Conservation (phyloP, 768 basidiomycete species). For the Ramaria sp. region DNA sequence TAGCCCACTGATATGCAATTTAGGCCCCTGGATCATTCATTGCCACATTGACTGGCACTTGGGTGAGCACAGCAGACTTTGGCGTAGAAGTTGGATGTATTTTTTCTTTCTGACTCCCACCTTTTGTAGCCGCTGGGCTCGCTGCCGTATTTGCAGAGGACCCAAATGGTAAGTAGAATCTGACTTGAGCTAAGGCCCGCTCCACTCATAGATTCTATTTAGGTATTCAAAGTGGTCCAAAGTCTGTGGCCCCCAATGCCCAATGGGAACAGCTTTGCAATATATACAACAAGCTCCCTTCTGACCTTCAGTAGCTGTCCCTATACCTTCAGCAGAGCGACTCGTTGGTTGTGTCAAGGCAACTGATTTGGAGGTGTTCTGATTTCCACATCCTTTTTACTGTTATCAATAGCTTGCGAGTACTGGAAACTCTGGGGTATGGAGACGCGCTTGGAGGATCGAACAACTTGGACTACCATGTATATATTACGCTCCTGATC, state of each 20-base stretch:
- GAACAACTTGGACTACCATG: too few relatives aligned
- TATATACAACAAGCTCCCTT: constrained; percentile 1
- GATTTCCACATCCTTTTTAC: too few relatives aligned
- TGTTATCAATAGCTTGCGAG: too few relatives aligned
- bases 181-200: background rate
- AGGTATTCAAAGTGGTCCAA: constrained; percentile 8
- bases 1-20: background rate
- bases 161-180: background rate
- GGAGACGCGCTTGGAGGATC: too few relatives aligned
- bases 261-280: constrained; percentile 6
- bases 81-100: background rate
- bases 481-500: too few relatives aligned
- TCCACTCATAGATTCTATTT: background rate
- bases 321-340: too few relatives aligned
- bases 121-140: constrained; percentile 16
- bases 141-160: constrained; percentile 27
- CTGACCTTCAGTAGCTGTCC: background rate
- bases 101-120: background rate
- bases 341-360: too few relatives aligned
- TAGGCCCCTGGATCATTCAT: constrained; percentile 42
- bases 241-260: constrained; percentile 5
- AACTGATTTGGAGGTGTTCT: too few relatives aligned
- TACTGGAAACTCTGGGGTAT: too few relatives aligned
- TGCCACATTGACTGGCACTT: constrained; percentile 38
- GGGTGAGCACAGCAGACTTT: constrained; percentile 5